Evolutionary conservation across 768 basidiomycete species (phyloP).

Genomic region (Cystobasidium ongulense): DNA sequence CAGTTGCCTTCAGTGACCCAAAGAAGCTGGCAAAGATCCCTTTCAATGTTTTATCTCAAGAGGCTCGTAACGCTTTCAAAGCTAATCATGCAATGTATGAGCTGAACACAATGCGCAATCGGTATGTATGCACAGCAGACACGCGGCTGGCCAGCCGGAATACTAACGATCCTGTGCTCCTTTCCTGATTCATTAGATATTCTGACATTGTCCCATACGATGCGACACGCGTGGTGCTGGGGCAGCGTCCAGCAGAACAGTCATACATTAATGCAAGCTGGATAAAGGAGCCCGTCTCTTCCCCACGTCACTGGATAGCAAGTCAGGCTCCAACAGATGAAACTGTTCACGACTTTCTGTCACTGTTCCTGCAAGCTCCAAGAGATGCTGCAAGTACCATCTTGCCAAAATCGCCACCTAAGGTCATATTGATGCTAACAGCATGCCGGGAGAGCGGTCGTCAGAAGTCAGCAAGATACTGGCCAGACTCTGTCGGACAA

Average conservation of each 20-base stretch:
- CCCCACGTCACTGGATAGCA: constrained; percentile 62
- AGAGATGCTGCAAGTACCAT: constrained; percentile 38
- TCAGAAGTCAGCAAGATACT: constrained; percentile 69
- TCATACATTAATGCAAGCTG: constrained; percentile 77
- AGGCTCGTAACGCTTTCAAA: constrained; percentile 4
- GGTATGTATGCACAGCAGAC: constrained; percentile 9
- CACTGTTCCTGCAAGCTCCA: constrained; percentile 54
- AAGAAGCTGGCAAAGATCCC: constrained; percentile 4
- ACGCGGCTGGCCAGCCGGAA: no score
- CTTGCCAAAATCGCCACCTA: constrained; percentile 46
- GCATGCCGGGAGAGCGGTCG: constrained; percentile 61
- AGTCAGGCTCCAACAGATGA: constrained; percentile 62
- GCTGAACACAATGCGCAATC: neutral
- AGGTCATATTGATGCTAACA: constrained; percentile 74
- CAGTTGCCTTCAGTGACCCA: neutral
- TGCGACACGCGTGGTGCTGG: constrained; percentile 62
- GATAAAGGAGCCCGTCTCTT: constrained; percentile 62
- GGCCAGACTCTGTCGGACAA: constrained; percentile 57
- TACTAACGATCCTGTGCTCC: no score
- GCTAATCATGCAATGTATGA: neutral
- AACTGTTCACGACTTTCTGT: constrained; percentile 70
- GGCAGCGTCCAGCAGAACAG: constrained; percentile 23
- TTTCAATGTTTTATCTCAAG: neutral
- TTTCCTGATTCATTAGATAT: constrained; percentile 53
- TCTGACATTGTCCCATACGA: constrained; percentile 69